Base-by-base conservation (phyloP, 83 land plant genomes). In the Picea engelmannii region DNA sequence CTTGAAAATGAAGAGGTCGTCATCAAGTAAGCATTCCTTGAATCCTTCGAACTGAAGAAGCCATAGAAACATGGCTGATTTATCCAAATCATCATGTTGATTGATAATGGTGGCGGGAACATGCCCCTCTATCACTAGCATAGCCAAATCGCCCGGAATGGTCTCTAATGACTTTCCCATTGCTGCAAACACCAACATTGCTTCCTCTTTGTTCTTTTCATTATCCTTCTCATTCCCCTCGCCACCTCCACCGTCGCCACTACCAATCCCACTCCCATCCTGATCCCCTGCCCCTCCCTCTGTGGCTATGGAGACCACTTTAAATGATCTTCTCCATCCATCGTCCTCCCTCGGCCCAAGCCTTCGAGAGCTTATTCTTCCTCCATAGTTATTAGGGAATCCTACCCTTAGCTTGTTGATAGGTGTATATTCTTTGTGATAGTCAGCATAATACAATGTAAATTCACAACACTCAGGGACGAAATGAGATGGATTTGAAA, bases 1-100 rank as follows among this genome's bases (percentile, higher is more conserved):
- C 80, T 96, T 96, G 35, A 96, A 82, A 82, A 96, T 86, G 88
- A 96, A 96, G 20, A 96, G 85, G 86, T 96, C 96, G 79, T 96
- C 99, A 2, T 96, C 99, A 18, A 96, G 83, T 65, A 96, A 83
- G 76, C 99, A 76, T 75, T 96, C 98, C 88, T 87, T 96, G 77
- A 96, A 96, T 49, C 99, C 96, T 5, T 86, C 92, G 64, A 96
- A 96, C 70, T 86, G 88, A 16, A 96, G 78, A 81, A 96, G 82
- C 99, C 99, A 96, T 38, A 88, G 85, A 25, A 92, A 80, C 8
- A 95, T 21, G 47, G 90, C 64, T 6, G 91, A 85, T 74, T 89
- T 90, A 83, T 96, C 93, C 67, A 96, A 87, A 78, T 94, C 96
- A 2, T 85, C 73, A 73, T 83, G 93, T 52, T 94, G 70, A 47